Base-by-base conservation (phyloP, 768 basidiomycete genomes). In the Boletus reticulatus region DNA sequence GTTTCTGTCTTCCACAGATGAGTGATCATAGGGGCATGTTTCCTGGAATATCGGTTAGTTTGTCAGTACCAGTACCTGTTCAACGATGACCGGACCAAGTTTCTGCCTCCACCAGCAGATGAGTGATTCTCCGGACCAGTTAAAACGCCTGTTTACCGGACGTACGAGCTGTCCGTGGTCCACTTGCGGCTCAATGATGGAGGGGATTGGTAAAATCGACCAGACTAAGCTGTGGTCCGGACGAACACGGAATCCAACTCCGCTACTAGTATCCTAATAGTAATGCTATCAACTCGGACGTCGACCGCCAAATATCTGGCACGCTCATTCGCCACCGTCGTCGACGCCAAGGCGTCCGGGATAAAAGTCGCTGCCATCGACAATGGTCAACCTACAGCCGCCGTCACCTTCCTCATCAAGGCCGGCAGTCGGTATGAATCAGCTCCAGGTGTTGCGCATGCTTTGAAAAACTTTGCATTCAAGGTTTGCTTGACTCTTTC, bases 391-490 rank as follows among this genome's bases (percentile, higher is more conserved):
- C 85, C 93, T 43, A 95, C 93, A 6, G 79, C 91, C 29, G 82
- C 89, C 52, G 84, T 99, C 68, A 93, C 94, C 48, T 79, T 98
- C 66, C 82, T 96, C 59, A 84, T 97, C 73, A 96, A 94, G 74
- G 96, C 92, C 53, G 96, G 96, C 52, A 86, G 86, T 67, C 80
- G 97, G 66, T 94, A 85, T 71, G 90, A 99, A 79, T 74, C 84
- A 59, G 88, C 88, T 69, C 84, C 93, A 42, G 96, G 96, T 64
- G 84, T 94, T 55, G 94, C 96, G 3, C 92, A 96, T 78, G 88
- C 85, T 58, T 81, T 98, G 73, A 97, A 97, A 83, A 95, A 94
- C 84, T 98, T 94, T 82, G 89, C 94, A 56, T 98, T 96, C 87
- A 98, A 97, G 89, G 96, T 98, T 62, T 46, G 85, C 68, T 44